Evolutionary conservation across 2,329 filamentous ascomycete genomes (phyloP).

Genomic region (Aplosporella prunicola): DNA sequence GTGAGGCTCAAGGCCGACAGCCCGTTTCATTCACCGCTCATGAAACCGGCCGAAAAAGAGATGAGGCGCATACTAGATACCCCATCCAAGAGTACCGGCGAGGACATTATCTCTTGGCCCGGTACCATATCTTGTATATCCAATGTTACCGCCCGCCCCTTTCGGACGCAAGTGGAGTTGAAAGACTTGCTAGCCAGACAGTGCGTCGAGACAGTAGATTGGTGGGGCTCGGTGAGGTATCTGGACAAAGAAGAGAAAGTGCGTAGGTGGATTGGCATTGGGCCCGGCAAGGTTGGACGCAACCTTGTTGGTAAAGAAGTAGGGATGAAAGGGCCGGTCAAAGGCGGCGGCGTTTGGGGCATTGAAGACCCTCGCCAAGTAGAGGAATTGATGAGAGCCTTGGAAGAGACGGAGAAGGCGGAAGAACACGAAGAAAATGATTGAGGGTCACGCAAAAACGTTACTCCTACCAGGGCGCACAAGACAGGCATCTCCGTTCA

Average conservation of each 20-base stretch:
- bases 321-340: constrained; percentile 72
- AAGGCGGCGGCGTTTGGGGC: constrained; percentile 87
- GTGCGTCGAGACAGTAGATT: constrained; percentile 83
- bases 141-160: constrained; percentile 76
- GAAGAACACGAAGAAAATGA: constrained; percentile 31
- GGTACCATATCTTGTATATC: constrained; percentile 68
- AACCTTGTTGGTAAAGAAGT: constrained; percentile 95
- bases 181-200: constrained; percentile 71
- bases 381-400: constrained; percentile 35
- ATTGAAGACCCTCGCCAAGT: constrained; percentile 64
- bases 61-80: constrained; percentile 59
- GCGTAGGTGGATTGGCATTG: constrained; percentile 80
- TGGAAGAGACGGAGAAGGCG: constrained; percentile 37
- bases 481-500: too few species aligned
- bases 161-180: constrained; percentile 61
- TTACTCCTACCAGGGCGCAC: too few species aligned
- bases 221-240: constrained; percentile 91
- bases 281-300: constrained; percentile 84
- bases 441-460: not conserved
- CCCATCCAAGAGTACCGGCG: constrained; percentile 42
- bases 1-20: constrained; percentile 79
- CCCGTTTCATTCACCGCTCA: constrained; percentile 85
- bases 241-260: constrained; percentile 76
- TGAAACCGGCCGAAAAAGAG: constrained; percentile 70
- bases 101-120: constrained; percentile 66